Conservation (phyloP, 2,329 filamentous ascomycete species). For the Blastomyces emzantsi region DNA sequence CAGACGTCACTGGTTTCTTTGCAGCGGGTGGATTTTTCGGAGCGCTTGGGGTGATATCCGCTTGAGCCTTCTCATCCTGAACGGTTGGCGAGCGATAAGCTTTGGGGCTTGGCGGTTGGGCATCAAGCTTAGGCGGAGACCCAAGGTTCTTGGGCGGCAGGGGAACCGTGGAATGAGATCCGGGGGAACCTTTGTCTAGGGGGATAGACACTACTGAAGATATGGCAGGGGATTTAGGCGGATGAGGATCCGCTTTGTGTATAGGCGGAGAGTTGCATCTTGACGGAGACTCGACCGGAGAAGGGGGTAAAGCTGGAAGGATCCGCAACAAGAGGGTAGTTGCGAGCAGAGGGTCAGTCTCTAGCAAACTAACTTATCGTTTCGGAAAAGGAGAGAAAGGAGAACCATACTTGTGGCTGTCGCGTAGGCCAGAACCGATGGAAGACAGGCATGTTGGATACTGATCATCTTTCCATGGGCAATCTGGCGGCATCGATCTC, state of each 20-base stretch:
- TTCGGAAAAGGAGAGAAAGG: slow-evolving; percentile 7
- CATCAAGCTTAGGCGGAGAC: slow-evolving; percentile 4
- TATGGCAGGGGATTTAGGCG: slow-evolving; percentile 21
- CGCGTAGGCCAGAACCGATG: slow-evolving; percentile 28
- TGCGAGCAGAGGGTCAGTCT: slow-evolving; percentile 4
- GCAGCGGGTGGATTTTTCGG: slow-evolving; percentile 20
- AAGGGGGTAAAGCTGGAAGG: slow-evolving; percentile 26
- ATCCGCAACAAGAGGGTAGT: neutral
- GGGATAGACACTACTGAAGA: slow-evolving; percentile 19
- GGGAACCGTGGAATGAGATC: slow-evolving; percentile 6
- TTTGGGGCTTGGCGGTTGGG: slow-evolving; percentile 1
- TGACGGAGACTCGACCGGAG: slow-evolving; percentile 25
- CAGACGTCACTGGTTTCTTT: slow-evolving; percentile 12
- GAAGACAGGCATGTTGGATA: slow-evolving; percentile 30
- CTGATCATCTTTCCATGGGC: slow-evolving; percentile 36
- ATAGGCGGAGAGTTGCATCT: slow-evolving; percentile 28
- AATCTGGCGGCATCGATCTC: slow-evolving; percentile 26
- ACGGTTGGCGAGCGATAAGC: neutral
- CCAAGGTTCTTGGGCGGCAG: slow-evolving; percentile 3
- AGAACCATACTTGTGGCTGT: slow-evolving; percentile 26
- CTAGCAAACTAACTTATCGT: neutral
- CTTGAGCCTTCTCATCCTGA: neutral
- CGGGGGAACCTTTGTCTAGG: neutral
- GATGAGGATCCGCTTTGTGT: slow-evolving; percentile 15
- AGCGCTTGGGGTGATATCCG: slow-evolving; percentile 11